phyloP scores from a whole-genome alignment of 2,329 filamentous ascomycete genomes.

The Fusarium incarnatum region DNA sequence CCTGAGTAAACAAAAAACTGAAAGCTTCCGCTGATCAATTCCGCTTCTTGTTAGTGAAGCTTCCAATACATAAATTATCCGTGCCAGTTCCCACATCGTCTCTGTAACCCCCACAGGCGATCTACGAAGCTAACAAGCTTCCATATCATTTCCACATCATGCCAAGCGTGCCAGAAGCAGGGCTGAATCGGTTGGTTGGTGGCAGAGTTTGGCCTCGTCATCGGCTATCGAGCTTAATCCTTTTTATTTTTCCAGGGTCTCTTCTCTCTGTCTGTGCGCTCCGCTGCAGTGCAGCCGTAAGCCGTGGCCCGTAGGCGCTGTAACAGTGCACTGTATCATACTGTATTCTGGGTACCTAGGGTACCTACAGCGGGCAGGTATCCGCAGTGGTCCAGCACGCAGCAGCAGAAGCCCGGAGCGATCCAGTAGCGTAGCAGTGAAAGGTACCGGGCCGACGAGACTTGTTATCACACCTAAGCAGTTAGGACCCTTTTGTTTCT shows the following conservation, averaged over 20 bases:
- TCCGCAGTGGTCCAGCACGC: background rate
- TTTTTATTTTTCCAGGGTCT: constrained; percentile 4
- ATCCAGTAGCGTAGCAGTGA: background rate
- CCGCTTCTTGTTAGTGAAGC: constrained; percentile 13
- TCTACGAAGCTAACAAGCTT: constrained; percentile 26
- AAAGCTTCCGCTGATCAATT: constrained; percentile 19
- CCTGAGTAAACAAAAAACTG: constrained; percentile 2
- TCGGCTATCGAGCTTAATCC: constrained; percentile 14
- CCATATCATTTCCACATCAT: constrained; percentile 13
- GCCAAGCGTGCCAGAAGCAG: constrained; percentile 26
- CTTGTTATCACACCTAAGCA: constrained; percentile 1
- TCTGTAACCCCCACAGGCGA: constrained; percentile 29
- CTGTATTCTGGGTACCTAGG: background rate
- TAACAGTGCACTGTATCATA: background rate
- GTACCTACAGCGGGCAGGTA: background rate
- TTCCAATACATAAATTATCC: background rate
- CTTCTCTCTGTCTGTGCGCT: background rate
- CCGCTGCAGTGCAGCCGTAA: background rate
- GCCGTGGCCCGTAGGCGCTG: background rate
- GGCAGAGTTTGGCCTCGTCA: constrained; percentile 14
- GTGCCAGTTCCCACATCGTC: constrained; percentile 30
- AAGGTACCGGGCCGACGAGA: background rate
- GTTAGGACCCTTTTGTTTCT: background rate
- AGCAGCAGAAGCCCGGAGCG: background rate
- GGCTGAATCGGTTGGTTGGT: constrained; percentile 16